phyloP scores from a whole-genome alignment of 352 stramenopile genomes.

The Pythium utonaiense region DNA sequence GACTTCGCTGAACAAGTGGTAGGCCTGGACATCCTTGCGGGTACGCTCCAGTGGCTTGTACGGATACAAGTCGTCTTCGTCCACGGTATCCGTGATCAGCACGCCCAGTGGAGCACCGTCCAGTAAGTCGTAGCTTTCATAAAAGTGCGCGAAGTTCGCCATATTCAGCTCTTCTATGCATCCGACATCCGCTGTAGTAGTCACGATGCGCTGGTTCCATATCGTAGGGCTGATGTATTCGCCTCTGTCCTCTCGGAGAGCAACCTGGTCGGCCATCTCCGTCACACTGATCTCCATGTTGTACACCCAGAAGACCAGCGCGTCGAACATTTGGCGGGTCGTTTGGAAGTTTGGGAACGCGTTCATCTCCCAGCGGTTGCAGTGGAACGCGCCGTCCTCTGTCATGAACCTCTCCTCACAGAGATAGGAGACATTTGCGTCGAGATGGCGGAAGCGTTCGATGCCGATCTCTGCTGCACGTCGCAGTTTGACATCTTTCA shows the following conservation, averaged over 20 bases:
- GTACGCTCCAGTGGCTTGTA: slow-evolving; percentile 31
- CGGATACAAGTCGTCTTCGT: no score
- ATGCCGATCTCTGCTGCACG: not conserved
- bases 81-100: slow-evolving; percentile 29
- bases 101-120: slow-evolving; percentile 28
- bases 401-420: not conserved
- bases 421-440: not conserved
- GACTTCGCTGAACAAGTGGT: slow-evolving; percentile 2
- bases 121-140: slow-evolving; percentile 19
- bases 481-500: not conserved
- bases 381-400: not conserved
- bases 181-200: no score
- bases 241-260: slow-evolving; percentile 48
- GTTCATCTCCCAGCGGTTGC: slow-evolving; percentile 27
- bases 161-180: no score
- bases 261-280: slow-evolving; percentile 34
- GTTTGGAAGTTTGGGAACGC: slow-evolving; percentile 34
- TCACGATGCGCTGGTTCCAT: no score
- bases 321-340: slow-evolving; percentile 40
- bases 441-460: not conserved
- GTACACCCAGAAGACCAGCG: slow-evolving; percentile 28
- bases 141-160: slow-evolving; percentile 30
- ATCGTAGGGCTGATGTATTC: no score
- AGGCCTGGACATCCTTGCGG: slow-evolving; percentile 12
- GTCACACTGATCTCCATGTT: no score